Evolutionary conservation across 345 rosid genomes (phyloP).

Genomic region (Reutealis trisperma): DNA sequence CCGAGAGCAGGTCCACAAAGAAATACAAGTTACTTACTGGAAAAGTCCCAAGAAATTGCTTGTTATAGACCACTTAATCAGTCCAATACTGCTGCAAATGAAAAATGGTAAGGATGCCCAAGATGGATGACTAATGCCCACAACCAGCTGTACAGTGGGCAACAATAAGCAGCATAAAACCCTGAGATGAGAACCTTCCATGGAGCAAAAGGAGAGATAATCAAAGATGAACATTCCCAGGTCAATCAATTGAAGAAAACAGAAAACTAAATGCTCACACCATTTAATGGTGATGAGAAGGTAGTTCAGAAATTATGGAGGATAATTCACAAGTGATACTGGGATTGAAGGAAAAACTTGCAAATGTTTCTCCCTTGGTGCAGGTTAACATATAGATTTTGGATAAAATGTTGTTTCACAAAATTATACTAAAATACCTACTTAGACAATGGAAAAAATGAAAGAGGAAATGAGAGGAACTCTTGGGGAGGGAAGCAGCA

Average conservation of each 20-base stretch:
- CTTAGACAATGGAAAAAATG: background rate
- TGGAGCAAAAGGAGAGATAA: slow-evolving; percentile 26
- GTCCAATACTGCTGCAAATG: slow-evolving; percentile 51
- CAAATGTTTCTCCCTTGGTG: background rate
- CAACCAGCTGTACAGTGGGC: slow-evolving; percentile 49
- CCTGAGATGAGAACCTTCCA: slow-evolving; percentile 54
- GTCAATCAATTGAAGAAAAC: slow-evolving; percentile 1
- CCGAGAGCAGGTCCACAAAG: background rate
- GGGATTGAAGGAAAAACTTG: background rate
- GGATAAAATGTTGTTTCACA: background rate
- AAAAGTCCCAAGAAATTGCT: slow-evolving; percentile 56
- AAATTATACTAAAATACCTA: background rate
- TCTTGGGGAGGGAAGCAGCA: background rate
- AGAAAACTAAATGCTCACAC: background rate
- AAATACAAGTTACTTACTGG: slow-evolving; percentile 35
- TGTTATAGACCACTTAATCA: slow-evolving; percentile 55
- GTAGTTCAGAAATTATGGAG: background rate
- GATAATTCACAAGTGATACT: background rate
- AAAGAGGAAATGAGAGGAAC: background rate
- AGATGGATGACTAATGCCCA: slow-evolving; percentile 57
- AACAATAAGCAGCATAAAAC: slow-evolving; percentile 47
- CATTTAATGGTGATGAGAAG: background rate
- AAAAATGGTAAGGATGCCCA: slow-evolving; percentile 63
- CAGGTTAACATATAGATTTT: slow-evolving; percentile 6
- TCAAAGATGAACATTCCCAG: slow-evolving; percentile 4